Conservation (phyloP, 495 filamentous ascomycete species). For the Aspergillus diversus region DNA sequence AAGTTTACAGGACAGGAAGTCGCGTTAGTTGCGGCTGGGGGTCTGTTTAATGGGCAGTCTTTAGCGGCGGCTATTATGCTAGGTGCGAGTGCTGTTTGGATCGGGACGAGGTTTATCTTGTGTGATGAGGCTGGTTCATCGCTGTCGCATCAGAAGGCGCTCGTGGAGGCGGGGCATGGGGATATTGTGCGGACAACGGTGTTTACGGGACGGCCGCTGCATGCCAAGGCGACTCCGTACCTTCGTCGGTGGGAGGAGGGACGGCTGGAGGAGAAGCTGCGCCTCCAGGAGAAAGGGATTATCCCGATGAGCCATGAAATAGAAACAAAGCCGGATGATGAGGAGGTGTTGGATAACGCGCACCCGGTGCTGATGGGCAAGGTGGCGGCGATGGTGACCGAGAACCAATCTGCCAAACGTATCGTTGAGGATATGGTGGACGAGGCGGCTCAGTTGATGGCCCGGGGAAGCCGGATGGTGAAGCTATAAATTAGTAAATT, state of each 20-base stretch:
- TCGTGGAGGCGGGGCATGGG: constrained; percentile 85
- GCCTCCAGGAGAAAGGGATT: constrained; percentile 81
- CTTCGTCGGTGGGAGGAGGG: constrained; percentile 95
- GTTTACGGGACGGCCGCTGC: constrained; percentile 93
- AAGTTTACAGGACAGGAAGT: constrained; percentile 84
- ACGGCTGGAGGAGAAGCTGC: constrained; percentile 84
- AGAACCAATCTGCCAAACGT: not conserved
- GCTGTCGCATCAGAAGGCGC: constrained; percentile 93
- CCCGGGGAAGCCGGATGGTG: not conserved
- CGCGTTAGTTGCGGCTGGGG: constrained; percentile 89
- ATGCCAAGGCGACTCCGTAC: constrained; percentile 89
- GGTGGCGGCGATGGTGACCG: not conserved
- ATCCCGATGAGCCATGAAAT: constrained; percentile 94
- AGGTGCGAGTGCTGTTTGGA: constrained; percentile 90
- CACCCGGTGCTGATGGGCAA: not conserved
- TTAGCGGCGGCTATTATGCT: constrained; percentile 90
- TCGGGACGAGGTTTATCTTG: constrained; percentile 93
- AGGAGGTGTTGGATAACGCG: constrained; percentile 85
- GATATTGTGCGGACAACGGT: constrained; percentile 95
- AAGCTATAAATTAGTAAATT: not conserved
- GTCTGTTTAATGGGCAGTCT: constrained; percentile 87
- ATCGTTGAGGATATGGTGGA: not conserved
- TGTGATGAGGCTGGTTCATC: constrained; percentile 93
- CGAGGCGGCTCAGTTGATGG: not conserved
- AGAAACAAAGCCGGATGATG: constrained; percentile 73